Evolutionary conservation across 2,329 filamentous ascomycete species (phyloP).

Genomic region (Fusarium tjaetaba): DNA sequence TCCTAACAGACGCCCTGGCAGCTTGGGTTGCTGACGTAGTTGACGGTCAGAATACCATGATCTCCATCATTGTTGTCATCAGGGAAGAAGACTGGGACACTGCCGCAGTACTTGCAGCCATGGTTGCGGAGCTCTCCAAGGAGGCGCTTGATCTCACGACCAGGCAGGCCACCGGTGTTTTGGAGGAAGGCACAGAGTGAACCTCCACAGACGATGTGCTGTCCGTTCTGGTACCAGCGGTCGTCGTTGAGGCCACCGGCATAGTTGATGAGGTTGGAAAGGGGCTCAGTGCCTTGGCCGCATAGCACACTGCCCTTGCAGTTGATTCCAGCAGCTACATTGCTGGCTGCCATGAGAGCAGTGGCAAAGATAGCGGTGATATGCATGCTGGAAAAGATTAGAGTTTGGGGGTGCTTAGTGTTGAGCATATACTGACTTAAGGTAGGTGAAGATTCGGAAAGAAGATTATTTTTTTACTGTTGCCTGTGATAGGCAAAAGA

Average conservation of each 20-base stretch:
- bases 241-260: neutral
- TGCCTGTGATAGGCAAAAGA: accelerated
- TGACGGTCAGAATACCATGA: neutral
- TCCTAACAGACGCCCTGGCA: neutral
- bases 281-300: neutral
- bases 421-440: neutral
- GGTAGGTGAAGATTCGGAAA: neutral
- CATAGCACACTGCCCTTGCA: neutral
- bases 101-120: neutral
- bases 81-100: neutral
- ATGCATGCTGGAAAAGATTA: neutral
- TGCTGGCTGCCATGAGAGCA: neutral
- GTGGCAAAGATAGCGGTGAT: neutral
- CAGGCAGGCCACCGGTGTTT: neutral
- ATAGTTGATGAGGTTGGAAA: neutral
- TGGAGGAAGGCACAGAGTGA: neutral
- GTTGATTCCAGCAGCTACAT: neutral
- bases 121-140: neutral
- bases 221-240: neutral
- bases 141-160: neutral
- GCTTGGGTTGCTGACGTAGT: neutral
- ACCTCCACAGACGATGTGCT: neutral
- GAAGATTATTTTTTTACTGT: neutral
- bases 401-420: accelerated
- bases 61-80: neutral